Conservation (phyloP, 805 yeast genomes). For the Lipomyces sp. region DNA sequence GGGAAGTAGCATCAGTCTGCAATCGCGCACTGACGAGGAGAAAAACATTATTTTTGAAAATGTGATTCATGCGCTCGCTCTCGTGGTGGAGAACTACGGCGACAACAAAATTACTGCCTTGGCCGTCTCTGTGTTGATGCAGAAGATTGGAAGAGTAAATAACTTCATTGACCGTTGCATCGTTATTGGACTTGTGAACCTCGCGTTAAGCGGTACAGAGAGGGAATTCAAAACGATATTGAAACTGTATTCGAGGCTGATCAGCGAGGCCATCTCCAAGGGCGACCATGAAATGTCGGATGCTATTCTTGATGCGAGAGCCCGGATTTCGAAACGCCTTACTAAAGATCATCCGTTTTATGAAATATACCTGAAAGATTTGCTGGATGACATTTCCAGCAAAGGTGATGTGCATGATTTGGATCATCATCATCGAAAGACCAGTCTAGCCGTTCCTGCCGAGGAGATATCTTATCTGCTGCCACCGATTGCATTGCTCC, state of each 20-base stretch:
- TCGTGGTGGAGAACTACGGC: conserved; percentile 61
- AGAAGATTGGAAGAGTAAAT: conserved; percentile 52
- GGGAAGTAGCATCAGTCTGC: conserved; percentile 19
- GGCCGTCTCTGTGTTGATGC: conserved; percentile 77
- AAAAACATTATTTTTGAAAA: conserved; percentile 50
- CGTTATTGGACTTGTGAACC: conserved; percentile 57
- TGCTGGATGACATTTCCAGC: conserved; percentile 62
- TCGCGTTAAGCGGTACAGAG: conserved; percentile 60
- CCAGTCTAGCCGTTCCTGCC: conserved; percentile 47
- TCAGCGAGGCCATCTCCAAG: conserved; percentile 45
- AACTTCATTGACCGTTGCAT: conserved; percentile 55
- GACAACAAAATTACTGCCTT: conserved; percentile 65
- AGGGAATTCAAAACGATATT: conserved; percentile 65
- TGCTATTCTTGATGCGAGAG: conserved; percentile 50
- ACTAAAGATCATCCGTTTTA: conserved; percentile 45
- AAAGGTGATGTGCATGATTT: conserved; percentile 75
- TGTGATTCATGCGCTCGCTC: conserved; percentile 64
- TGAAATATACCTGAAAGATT: conserved; percentile 57
- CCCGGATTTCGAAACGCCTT: conserved; percentile 40
- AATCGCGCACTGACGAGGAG: conserved; percentile 19
- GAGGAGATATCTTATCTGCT: conserved; percentile 62
- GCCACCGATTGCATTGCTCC: conserved; percentile 44
- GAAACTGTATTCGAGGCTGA: conserved; percentile 53
- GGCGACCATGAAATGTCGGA: conserved; percentile 40
- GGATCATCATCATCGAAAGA: conserved; percentile 73